A percentile compares a stretch with the other conserved stretches of the same genome.
These are phyloP conservation scores for Saccharomycopsis vini DNA, from an alignment of 805 yeast species.

Conservation along the genomic window DNA sequence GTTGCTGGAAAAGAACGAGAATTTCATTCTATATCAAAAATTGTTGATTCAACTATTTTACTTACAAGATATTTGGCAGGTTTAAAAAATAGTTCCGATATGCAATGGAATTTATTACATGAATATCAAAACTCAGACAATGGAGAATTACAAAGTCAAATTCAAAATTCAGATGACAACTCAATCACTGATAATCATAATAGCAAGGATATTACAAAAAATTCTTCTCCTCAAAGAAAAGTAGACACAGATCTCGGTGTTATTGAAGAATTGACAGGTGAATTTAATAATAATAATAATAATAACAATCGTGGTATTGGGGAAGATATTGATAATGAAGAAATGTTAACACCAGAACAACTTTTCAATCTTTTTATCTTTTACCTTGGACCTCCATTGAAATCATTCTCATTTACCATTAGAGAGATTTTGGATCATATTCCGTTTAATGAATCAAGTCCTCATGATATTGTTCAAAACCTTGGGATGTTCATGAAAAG, in stretches of 20 bases:
- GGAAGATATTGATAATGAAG: background rate
- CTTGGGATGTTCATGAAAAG: conserved; percentile 39
- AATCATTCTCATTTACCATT: conserved; percentile 55
- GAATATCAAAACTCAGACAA: conserved; percentile 17
- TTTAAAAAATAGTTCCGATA: conserved; percentile 55
- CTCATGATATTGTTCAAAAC: conserved; percentile 29
- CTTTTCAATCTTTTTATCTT: conserved; percentile 59
- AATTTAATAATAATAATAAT: background rate
- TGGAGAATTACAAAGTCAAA: background rate
- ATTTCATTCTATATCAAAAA: conserved; percentile 33
- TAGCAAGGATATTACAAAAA: too few species aligned
- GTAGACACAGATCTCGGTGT: background rate
- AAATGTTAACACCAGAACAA: conserved; percentile 28
- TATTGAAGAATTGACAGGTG: background rate
- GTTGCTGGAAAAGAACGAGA: conserved; percentile 48
- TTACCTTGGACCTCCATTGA: conserved; percentile 64
- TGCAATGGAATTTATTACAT: conserved; percentile 49
- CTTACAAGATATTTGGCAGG: conserved; percentile 57
- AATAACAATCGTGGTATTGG: too few species aligned
- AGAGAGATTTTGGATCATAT: conserved; percentile 50
- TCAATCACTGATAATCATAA: background rate
- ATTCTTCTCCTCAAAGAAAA: too few species aligned
- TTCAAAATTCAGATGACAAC: conserved; percentile 8
- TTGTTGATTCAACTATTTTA: conserved; percentile 44
- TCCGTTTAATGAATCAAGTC: conserved; percentile 38